Evolutionary conservation across 306 rosid species (phyloP).

Genomic region (Cucurbita maxima): DNA sequence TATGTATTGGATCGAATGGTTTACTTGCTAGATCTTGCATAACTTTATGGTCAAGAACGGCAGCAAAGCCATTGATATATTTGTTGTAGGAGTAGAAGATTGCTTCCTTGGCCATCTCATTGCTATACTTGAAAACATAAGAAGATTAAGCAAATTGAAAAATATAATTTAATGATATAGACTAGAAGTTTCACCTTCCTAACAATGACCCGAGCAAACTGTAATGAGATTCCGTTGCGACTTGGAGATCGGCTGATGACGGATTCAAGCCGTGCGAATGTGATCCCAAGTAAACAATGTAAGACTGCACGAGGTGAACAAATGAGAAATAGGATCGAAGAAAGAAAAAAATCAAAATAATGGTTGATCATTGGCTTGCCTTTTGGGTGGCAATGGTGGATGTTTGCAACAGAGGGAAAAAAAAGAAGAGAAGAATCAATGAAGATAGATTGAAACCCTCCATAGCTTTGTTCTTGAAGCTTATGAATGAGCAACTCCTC

Average conservation of each 20-base stretch:
- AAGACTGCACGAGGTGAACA: conserved; percentile 20
- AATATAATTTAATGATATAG: neutral
- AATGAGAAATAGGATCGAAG: too few relatives aligned
- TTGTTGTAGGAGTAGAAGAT: conserved; percentile 33
- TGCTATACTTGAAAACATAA: conserved; percentile 13
- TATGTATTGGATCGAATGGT: neutral
- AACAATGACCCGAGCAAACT: conserved; percentile 23
- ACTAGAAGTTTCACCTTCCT: conserved; percentile 27
- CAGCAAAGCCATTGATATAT: conserved; percentile 48
- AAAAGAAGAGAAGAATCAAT: neutral
- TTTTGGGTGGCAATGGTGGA: neutral
- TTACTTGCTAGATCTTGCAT: conserved; percentile 29
- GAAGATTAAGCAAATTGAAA: neutral
- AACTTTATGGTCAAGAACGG: conserved; percentile 28
- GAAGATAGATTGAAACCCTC: neutral
- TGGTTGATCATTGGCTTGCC: neutral
- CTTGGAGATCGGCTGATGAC: conserved; percentile 14
- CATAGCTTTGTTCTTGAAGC: neutral
- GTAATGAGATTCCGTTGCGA: conserved; percentile 22
- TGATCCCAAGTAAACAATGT: conserved; percentile 44
- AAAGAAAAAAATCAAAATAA: too few relatives aligned
- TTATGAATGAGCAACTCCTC: neutral
- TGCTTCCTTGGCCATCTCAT: conserved; percentile 29
- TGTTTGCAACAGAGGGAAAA: neutral
- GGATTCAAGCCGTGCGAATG: conserved; percentile 38